Evolutionary conservation across 2,329 filamentous ascomycete species (phyloP).

Genomic region (Colletotrichum simmondsii): DNA sequence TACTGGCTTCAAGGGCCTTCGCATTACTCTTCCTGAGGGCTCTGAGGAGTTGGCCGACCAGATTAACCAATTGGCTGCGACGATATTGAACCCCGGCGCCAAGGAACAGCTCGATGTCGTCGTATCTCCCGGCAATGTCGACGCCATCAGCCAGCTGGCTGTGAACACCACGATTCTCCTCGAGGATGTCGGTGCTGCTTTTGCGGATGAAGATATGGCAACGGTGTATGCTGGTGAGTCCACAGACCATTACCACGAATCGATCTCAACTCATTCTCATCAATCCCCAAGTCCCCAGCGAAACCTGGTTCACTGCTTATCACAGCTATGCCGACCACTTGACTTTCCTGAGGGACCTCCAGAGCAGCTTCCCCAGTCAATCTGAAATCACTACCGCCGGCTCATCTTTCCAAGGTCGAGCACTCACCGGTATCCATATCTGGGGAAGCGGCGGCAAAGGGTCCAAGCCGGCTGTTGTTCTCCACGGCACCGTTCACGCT

Average conservation of each 20-base stretch:
- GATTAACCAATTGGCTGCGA: slow-evolving; percentile 25
- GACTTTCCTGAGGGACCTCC: slow-evolving; percentile 57
- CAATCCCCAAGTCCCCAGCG: slow-evolving; percentile 13
- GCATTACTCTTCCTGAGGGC: slow-evolving; percentile 18
- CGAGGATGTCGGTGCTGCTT: slow-evolving; percentile 43
- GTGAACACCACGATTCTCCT: slow-evolving; percentile 44
- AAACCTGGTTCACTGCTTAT: slow-evolving; percentile 64
- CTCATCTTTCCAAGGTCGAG: slow-evolving; percentile 55
- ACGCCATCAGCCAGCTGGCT: slow-evolving; percentile 41
- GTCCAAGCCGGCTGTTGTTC: slow-evolving; percentile 61
- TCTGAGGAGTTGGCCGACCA: slow-evolving; percentile 6
- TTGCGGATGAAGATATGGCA: slow-evolving; percentile 40
- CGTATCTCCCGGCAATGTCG: slow-evolving; percentile 42
- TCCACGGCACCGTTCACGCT: slow-evolving; percentile 64
- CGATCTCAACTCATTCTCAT: background rate
- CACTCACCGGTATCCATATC: slow-evolving; percentile 72
- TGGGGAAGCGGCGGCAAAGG: slow-evolving; percentile 58
- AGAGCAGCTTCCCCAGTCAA: slow-evolving; percentile 51
- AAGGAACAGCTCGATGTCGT: slow-evolving; percentile 43
- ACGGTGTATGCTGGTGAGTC: slow-evolving; percentile 27
- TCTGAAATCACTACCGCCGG: slow-evolving; percentile 62
- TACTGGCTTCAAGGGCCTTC: slow-evolving; percentile 33
- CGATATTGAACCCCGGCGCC: slow-evolving; percentile 13
- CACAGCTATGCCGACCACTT: slow-evolving; percentile 63
- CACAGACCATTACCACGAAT: background rate